phyloP scores from a whole-genome alignment of 2,329 filamentous ascomycete species.

The Pseudovirgaria hyperparasitica region DNA sequence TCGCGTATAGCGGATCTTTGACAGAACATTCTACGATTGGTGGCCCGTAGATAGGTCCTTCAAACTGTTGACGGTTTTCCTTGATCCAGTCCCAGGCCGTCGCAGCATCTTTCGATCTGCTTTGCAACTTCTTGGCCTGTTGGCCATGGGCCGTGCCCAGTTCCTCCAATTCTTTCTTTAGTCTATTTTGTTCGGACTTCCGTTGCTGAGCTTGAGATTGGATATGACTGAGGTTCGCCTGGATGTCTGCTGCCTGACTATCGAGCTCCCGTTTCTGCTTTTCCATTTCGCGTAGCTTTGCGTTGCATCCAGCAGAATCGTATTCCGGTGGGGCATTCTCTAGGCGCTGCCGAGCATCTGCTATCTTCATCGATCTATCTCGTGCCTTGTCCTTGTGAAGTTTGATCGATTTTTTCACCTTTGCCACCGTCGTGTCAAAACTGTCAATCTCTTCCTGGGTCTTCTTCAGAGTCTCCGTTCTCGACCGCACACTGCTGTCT shows the following conservation, averaged over 20 bases:
- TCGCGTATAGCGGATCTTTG: conserved; percentile 55
- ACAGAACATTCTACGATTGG: conserved; percentile 70
- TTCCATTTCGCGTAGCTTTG: conserved; percentile 51
- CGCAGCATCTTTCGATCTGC: conserved; percentile 49
- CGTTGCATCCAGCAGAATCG: conserved; percentile 57
- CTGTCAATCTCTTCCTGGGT: conserved; percentile 25
- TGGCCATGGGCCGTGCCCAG: conserved; percentile 39
- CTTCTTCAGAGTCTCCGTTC: conserved; percentile 21
- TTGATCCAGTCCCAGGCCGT: conserved; percentile 74
- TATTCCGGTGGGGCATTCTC: conserved; percentile 54
- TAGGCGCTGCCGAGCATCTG: conserved; percentile 48
- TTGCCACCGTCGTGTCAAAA: conserved; percentile 28
- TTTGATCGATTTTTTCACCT: conserved; percentile 30
- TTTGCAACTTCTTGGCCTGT: conserved; percentile 53
- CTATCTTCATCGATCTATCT: conserved; percentile 37
- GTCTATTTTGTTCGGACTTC: conserved; percentile 15
- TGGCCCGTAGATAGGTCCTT: conserved; percentile 67
- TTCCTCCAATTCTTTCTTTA: conserved; percentile 13
- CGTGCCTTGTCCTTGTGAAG: conserved; percentile 20
- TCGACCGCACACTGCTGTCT: conserved; percentile 40
- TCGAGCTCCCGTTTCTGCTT: conserved; percentile 37
- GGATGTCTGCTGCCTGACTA: conserved; percentile 26
- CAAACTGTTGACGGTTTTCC: conserved; percentile 54
- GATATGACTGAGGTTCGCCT: conserved; percentile 22
- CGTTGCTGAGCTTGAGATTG: conserved; percentile 2